Percentiles rank a stretch among this genome's conserved stretches.
phyloP scores from a whole-genome alignment of 164 flowering plant genomes.

The Nymphaea thermarum region DNA sequence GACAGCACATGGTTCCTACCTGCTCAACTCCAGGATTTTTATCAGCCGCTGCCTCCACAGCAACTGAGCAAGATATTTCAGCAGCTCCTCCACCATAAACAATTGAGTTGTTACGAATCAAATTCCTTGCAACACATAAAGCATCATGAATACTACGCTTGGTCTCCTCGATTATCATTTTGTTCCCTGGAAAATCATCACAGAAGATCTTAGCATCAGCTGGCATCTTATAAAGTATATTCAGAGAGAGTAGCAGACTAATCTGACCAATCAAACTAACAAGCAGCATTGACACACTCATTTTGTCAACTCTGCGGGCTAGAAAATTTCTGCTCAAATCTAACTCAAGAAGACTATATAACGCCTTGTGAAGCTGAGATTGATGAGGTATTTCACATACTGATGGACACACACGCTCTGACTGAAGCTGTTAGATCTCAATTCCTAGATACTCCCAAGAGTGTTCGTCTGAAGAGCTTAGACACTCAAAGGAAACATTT shows the following conservation, averaged over 20 bases:
- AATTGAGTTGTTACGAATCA: conserved; percentile 85
- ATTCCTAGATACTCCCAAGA: too few relatives aligned
- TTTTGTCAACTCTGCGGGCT: background rate
- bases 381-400: too few relatives aligned
- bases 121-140: conserved; percentile 87
- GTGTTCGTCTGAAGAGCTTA: too few relatives aligned
- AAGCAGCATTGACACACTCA: background rate
- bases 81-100: conserved; percentile 99
- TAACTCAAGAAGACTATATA: too few relatives aligned
- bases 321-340: too few relatives aligned
- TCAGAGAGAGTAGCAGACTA: background rate
- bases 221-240: background rate
- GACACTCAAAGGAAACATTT: too few relatives aligned
- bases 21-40: conserved; percentile 93
- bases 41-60: conserved; percentile 97
- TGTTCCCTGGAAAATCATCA: conserved; percentile 56
- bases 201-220: background rate
- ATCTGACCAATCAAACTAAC: background rate
- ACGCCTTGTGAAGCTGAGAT: too few relatives aligned
- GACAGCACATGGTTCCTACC: conserved; percentile 19
- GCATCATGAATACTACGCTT: conserved; percentile 98
- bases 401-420: too few relatives aligned
- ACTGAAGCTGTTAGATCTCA: too few relatives aligned
- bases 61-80: conserved; percentile 91
- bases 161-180: conserved; percentile 99